These are phyloP conservation scores for Penicillium sp. DNA, from an alignment of 2,329 filamentous ascomycete species.

Conservation along the genomic window DNA sequence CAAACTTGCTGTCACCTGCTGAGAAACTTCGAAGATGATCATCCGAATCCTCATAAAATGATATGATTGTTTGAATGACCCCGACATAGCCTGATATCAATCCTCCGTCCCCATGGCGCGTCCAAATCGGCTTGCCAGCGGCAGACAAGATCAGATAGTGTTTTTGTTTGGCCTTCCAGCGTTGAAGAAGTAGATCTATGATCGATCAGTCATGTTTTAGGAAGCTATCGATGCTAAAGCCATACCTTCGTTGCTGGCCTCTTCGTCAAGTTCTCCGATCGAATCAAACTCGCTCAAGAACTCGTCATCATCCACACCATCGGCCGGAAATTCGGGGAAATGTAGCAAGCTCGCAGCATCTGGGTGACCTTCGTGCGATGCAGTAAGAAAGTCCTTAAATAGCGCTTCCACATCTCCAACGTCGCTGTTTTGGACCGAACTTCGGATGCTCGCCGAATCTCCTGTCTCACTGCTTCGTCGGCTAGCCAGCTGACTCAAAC, in stretches of 20 bases:
- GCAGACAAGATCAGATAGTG: slow-evolving; percentile 96
- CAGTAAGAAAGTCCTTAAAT: slow-evolving; percentile 64
- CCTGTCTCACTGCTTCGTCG: slow-evolving; percentile 50
- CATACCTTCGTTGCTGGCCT: slow-evolving; percentile 57
- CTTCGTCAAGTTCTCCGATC: slow-evolving; percentile 59
- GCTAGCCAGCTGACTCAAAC: slow-evolving; percentile 44
- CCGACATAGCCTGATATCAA: slow-evolving; percentile 93
- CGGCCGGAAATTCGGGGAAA: slow-evolving; percentile 37
- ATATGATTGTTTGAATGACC: slow-evolving; percentile 94
- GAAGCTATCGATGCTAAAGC: not conserved
- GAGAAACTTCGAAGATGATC: slow-evolving; percentile 80
- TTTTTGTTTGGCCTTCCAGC: slow-evolving; percentile 91
- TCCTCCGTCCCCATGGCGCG: slow-evolving; percentile 83
- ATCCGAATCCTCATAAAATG: slow-evolving; percentile 80
- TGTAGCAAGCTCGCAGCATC: slow-evolving; percentile 35
- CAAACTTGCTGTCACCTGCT: slow-evolving; percentile 81
- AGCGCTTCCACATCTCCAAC: slow-evolving; percentile 76
- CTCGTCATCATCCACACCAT: slow-evolving; percentile 56
- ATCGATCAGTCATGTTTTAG: slow-evolving; percentile 12
- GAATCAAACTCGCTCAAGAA: slow-evolving; percentile 75
- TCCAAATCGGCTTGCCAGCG: slow-evolving; percentile 96
- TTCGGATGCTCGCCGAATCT: slow-evolving; percentile 52
- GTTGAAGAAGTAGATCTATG: slow-evolving; percentile 53
- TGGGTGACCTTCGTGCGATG: slow-evolving; percentile 40
- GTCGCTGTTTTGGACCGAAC: slow-evolving; percentile 55